Base-by-base conservation (phyloP, 2,329 filamentous ascomycete genomes). In the Ophiognomonia clavigignenti-juglandacearum region DNA sequence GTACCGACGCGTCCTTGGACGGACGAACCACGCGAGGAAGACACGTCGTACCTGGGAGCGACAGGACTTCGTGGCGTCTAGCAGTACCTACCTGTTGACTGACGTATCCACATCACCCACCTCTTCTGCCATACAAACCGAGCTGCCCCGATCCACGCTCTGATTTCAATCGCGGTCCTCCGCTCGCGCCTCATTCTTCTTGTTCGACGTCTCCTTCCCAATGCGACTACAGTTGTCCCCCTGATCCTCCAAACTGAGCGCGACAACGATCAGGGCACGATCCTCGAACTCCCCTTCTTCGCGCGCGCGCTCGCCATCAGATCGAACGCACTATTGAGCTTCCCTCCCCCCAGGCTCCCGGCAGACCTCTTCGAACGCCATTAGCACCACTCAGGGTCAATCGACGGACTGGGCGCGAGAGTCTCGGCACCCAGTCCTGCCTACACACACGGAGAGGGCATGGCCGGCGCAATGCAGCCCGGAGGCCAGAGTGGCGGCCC, bases 381-480 rank as follows among this genome's bases (percentile, higher is more conserved):
- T 40, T 36, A 42, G 26, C 31, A 36, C 40, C 36, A 27, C 11
- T 24, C 13, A 34, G 35, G 39, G n/a, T 23, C 24, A 36, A 14
- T n/a, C 22, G 45, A 42, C 40, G 43, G 22, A 20, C 34, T 47
- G 40, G 45, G 49, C 45, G 39, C 45, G 41, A 26, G 45, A 35
- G 36, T 31, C 13, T 35, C 2, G n/a, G 32, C 35, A 41, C 39
- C 36, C 35, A 42, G 39, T 24, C 42, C 45, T 27, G 34, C 35
- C 35, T 35, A 38, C 34, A 23, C 38, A 29, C 14, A 26, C 19
- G n/a, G n/a, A n/a, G 40, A 27, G 35, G 37, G 35, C n/a, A 51
- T 51, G 49, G 49, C 49, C 42, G 42, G 45, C 46, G 35, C 49
- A 24, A 51, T 51, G 49, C 47, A 51, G 8, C 34, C 46, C 22